phyloP scores from a whole-genome alignment of 73 alveolate genomes.

The Breviolum minutum region DNA sequence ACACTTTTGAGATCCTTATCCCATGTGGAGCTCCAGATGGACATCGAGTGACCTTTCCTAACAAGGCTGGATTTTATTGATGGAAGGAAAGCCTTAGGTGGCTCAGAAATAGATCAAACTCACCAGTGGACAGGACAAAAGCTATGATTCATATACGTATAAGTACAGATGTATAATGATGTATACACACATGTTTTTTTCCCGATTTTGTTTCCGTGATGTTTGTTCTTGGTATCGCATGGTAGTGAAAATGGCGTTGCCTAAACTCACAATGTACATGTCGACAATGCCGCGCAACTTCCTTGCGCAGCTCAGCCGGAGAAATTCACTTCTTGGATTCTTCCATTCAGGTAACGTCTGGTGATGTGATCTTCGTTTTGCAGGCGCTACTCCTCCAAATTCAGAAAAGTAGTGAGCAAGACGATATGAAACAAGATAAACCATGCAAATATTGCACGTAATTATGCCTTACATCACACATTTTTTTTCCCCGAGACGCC shows the following conservation, averaged over 20 bases:
- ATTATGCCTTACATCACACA: neutral
- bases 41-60: constrained; percentile 32
- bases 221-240: neutral
- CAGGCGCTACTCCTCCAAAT: neutral
- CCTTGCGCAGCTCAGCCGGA: neutral
- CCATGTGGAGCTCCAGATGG: constrained; percentile 68
- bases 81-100: neutral
- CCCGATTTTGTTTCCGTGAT: neutral
- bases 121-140: neutral
- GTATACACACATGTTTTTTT: neutral
- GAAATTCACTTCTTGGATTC: neutral
- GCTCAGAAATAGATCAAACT: too few relatives aligned
- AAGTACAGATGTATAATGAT: too few relatives aligned
- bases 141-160: neutral
- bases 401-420: neutral
- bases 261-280: neutral
- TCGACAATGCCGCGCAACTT: too few relatives aligned
- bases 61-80: neutral
- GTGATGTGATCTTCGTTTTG: constrained; percentile 44
- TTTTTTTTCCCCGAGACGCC: neutral
- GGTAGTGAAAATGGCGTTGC: too few relatives aligned
- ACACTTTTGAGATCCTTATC: neutral
- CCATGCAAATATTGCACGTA: neutral
- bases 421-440: neutral
- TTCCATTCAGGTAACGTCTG: neutral